These are phyloP conservation scores for Penicillium macrosclerotiorum DNA, from an alignment of 495 filamentous ascomycete species.

Conservation along the genomic window DNA sequence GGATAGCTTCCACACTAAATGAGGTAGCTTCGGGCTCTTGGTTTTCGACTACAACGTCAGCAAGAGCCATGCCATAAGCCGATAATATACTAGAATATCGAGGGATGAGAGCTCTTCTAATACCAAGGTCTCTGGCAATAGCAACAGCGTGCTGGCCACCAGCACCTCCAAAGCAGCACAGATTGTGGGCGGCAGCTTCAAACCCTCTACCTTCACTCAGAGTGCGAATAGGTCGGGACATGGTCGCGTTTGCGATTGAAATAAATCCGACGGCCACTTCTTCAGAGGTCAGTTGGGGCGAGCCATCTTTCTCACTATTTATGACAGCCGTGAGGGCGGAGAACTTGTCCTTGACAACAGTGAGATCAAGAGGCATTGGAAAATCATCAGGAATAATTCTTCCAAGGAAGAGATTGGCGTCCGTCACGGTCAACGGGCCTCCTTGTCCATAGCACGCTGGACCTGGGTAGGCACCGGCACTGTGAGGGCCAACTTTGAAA, in stretches of 20 bases:
- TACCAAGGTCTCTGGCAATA: constrained; percentile 29
- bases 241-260: constrained; percentile 9
- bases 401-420: constrained; percentile 84
- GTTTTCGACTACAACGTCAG: constrained; percentile 14
- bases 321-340: constrained; percentile 69
- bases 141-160: constrained; percentile 39
- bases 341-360: constrained; percentile 69
- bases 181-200: constrained; percentile 28
- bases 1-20: not conserved
- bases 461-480: constrained; percentile 81
- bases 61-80: constrained; percentile 40
- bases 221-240: constrained; percentile 10
- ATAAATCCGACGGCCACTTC: constrained; percentile 60
- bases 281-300: constrained; percentile 58
- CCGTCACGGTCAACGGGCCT: constrained; percentile 83
- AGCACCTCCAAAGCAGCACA: constrained; percentile 38
- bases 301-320: constrained; percentile 52
- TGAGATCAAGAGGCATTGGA: constrained; percentile 64
- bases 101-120: constrained; percentile 33
- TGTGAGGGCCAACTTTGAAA: constrained; percentile 86
- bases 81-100: constrained; percentile 33
- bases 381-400: constrained; percentile 86
- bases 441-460: constrained; percentile 90
- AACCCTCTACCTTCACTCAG: constrained; percentile 33
- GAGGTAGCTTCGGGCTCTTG: constrained; percentile 3